Evolutionary conservation across 805 yeast genomes (phyloP).

Genomic region (Metschnikowia dekortorum): DNA sequence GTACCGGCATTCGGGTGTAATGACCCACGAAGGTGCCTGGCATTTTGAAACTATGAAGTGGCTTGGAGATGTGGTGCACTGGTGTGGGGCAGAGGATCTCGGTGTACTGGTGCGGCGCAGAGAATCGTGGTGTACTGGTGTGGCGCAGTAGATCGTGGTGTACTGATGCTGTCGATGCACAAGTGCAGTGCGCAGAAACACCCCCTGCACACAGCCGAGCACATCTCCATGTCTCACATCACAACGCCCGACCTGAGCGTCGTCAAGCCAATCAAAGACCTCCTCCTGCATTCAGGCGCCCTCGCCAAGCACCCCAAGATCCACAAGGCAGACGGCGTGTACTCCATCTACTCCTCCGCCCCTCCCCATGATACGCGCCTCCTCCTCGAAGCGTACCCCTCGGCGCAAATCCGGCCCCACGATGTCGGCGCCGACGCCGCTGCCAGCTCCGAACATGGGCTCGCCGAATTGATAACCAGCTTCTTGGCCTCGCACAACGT

Average conservation of each 20-base stretch:
- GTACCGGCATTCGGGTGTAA: too few relatives aligned
- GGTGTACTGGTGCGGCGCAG: neutral
- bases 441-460: neutral
- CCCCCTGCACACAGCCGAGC: neutral
- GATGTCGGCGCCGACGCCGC: neutral
- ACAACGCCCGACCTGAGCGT: conserved; percentile 6
- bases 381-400: neutral
- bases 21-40: too few relatives aligned
- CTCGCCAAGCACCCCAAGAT: conserved; percentile 10
- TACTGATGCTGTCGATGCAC: neutral
- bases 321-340: neutral
- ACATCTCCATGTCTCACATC: conserved; percentile 6
- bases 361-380: neutral
- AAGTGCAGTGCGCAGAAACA: neutral
- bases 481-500: neutral
- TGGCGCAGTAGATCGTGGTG: neutral
- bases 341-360: conserved; percentile 3
- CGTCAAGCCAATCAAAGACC: conserved; percentile 10
- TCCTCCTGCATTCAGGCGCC: conserved; percentile 3
- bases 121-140: neutral
- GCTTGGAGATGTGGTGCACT: neutral
- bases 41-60: too few relatives aligned
- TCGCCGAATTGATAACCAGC: neutral
- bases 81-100: neutral
- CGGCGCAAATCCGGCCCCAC: neutral